Conservation (phyloP, 2,329 filamentous ascomycete genomes). For the Claviceps lovelessii region DNA sequence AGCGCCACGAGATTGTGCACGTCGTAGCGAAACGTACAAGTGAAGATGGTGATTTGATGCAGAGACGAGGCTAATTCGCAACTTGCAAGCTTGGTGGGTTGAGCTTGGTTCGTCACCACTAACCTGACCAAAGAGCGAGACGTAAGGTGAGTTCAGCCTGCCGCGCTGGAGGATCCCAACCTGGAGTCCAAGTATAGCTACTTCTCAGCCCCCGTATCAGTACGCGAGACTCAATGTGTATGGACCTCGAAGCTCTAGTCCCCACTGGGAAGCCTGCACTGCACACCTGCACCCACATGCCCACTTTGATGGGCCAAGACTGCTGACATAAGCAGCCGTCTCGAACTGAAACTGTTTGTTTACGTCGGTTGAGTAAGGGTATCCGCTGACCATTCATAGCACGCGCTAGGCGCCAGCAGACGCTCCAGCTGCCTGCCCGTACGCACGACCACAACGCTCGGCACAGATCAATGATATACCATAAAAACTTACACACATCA, state of each 20-base stretch:
- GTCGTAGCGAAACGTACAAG: neutral
- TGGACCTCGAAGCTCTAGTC: neutral
- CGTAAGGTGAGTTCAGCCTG: slow-evolving; percentile 35
- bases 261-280: no score
- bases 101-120: slow-evolving; percentile 1
- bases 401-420: neutral
- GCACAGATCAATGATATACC: neutral
- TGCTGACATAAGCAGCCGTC: slow-evolving; percentile 6
- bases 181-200: slow-evolving; percentile 9
- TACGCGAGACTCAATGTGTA: slow-evolving; percentile 5
- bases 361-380: slow-evolving; percentile 16
- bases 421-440: neutral
- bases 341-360: slow-evolving; percentile 20
- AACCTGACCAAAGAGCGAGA: slow-evolving; percentile 5
- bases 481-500: neutral
- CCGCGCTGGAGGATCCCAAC: neutral
- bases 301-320: neutral
- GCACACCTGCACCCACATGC: no score
- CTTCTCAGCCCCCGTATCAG: fast-evolving
- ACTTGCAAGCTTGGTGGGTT: slow-evolving; percentile 1
- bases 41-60: neutral
- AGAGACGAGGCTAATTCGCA: slow-evolving; percentile 1
- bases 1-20: neutral
- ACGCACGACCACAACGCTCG: neutral
- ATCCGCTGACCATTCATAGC: slow-evolving; percentile 9